phyloP scores from a whole-genome alignment of 192 early-diverging fungal genomes.

The Diversispora epigaea region DNA sequence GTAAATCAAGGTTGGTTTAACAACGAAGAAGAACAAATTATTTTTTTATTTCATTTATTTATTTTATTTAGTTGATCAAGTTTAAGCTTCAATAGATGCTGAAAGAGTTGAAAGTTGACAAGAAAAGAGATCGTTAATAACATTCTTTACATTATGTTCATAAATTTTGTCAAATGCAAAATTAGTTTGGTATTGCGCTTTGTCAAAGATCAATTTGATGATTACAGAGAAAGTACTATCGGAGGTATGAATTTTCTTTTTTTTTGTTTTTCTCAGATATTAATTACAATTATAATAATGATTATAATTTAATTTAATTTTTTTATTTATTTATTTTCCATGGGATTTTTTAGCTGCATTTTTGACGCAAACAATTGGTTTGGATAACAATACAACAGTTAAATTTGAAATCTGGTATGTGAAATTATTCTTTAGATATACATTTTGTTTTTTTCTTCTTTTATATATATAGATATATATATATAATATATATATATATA shows the following conservation, averaged over 20 bases:
- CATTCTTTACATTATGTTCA: no score
- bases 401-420: conserved; percentile 91
- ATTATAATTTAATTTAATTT: background rate
- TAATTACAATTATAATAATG: background rate
- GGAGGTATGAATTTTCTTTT: conserved; percentile 51
- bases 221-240: conserved; percentile 91
- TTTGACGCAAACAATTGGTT: conserved; percentile 76
- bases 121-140: no score
- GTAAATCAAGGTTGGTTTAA: conserved; percentile 62
- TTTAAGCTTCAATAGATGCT: no score
- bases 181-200: conserved; percentile 77
- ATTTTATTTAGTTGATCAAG: background rate
- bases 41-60: background rate
- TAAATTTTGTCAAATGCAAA: background rate
- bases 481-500: no score
- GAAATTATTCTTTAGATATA: background rate
- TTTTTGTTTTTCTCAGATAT: background rate
- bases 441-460: background rate
- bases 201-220: conserved; percentile 91
- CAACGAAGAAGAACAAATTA: no score
- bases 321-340: background rate
- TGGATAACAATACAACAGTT: conserved; percentile 85
- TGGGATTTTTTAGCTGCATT: conserved; percentile 53
- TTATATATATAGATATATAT: background rate
- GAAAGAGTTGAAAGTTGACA: no score